These are phyloP conservation scores for Fraxinus ornus DNA, from an alignment of 305 asterid species.

Conservation along the genomic window DNA sequence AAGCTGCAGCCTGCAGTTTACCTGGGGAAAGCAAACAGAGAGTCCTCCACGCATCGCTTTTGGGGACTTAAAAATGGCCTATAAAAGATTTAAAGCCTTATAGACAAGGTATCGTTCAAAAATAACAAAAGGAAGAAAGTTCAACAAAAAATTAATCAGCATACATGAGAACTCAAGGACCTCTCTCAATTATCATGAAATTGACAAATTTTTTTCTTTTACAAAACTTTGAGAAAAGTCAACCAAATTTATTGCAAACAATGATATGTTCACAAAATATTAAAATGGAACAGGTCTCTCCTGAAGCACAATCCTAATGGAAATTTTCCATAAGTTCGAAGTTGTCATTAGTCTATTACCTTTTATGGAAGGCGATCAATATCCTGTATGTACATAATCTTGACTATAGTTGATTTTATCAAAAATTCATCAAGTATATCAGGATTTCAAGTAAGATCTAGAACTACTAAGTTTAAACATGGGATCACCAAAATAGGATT, in stretches of 20 bases:
- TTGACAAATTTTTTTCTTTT: neutral
- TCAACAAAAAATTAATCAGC: neutral
- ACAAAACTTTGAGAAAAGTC: neutral
- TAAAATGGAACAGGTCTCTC: neutral
- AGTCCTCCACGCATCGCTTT: conserved; percentile 96
- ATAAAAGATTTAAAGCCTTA: conserved; percentile 20
- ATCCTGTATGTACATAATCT: neutral
- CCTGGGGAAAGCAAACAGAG: conserved; percentile 90
- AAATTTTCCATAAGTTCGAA: neutral
- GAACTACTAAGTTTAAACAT: neutral
- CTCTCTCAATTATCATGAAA: neutral
- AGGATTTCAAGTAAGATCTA: neutral
- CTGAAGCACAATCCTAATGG: neutral
- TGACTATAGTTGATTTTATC: neutral
- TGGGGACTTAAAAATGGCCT: conserved; percentile 89
- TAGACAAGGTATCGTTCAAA: conserved; percentile 6
- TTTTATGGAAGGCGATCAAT: neutral
- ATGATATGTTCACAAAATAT: neutral
- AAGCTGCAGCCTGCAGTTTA: conserved; percentile 22
- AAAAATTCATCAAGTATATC: neutral
- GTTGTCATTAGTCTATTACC: neutral
- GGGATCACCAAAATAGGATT: neutral
- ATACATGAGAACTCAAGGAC: neutral
- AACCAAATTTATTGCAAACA: neutral
- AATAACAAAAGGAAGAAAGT: neutral